Conservation (phyloP, 306 rosid species). For the barrel medic (Medicago truncatula) region MtrunA17r5.0-ANR NC_053042.1:51861001-51861500, state of each 20-base stretch:
- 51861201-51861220: background rate
- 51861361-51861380: too few species aligned
- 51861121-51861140: background rate
- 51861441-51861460: conserved; percentile 33
- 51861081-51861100: background rate
- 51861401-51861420: conserved; percentile 36
- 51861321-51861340: conserved; percentile 70
- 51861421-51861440: conserved; percentile 38
- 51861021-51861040: too few species aligned
- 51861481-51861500: conserved; percentile 49
- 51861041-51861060: background rate
- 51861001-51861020: too few species aligned
- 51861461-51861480: conserved; percentile 43
- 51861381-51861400: conserved; percentile 28
- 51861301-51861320: conserved; percentile 95
- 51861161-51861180: background rate
- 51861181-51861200: background rate
- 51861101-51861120: background rate
- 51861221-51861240: conserved; percentile 40
- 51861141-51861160: background rate
- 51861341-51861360: conserved; percentile 27
- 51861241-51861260: conserved; percentile 97
- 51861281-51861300: conserved; percentile 99
- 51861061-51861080: background rate
- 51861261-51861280: conserved; percentile 98